Conservation (phyloP, 768 basidiomycete genomes). For the Ephemerocybe angulata region DNA sequence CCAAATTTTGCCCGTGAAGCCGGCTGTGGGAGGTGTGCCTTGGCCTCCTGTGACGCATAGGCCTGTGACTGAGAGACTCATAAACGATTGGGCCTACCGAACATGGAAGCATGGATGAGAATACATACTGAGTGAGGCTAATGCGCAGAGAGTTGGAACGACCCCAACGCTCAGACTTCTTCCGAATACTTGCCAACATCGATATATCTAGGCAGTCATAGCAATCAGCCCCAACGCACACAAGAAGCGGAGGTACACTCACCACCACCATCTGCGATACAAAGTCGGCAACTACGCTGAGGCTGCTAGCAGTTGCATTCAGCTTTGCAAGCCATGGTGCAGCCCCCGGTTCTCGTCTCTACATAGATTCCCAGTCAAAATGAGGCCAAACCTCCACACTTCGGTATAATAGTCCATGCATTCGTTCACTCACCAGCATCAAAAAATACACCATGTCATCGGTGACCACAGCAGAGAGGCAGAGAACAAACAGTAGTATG, state of each 20-base stretch:
- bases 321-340: not conserved
- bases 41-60: not conserved
- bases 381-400: too few relatives aligned
- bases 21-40: not conserved
- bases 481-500: not conserved
- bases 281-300: not conserved
- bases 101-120: not conserved
- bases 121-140: not conserved
- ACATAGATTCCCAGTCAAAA: too few relatives aligned
- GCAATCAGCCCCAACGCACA: too few relatives aligned
- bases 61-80: not conserved
- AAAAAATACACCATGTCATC: not conserved
- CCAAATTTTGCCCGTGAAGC: not conserved
- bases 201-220: not conserved
- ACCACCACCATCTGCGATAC: not conserved
- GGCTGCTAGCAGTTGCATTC: not conserved
- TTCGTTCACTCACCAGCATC: not conserved
- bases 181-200: not conserved
- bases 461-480: not conserved
- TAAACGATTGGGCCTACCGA: not conserved
- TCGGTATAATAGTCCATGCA: too few relatives aligned
- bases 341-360: not conserved
- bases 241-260: too few relatives aligned
- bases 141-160: not conserved
- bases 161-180: not conserved